These are phyloP conservation scores for Aspergillus tamarii DNA, from an alignment of 2,329 filamentous ascomycete genomes.

Conservation along the genomic window DNA sequence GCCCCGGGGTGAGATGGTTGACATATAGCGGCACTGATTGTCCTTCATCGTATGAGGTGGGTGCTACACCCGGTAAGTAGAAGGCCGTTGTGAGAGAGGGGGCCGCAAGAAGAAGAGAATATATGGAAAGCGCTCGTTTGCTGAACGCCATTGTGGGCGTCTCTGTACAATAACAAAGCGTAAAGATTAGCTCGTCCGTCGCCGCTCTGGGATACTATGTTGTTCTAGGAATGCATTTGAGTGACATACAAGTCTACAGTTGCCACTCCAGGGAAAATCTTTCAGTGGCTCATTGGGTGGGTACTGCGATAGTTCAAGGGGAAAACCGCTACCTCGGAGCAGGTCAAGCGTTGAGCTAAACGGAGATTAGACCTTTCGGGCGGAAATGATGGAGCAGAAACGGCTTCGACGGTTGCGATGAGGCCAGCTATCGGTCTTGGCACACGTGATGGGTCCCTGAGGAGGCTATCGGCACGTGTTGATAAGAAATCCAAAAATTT, in stretches of 20 bases:
- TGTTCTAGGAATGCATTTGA: conserved; percentile 13
- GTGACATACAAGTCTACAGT: conserved; percentile 25
- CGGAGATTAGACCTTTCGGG: not conserved
- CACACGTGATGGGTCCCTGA: conserved; percentile 20
- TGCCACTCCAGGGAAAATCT: conserved; percentile 16
- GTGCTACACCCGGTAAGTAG: conserved; percentile 94
- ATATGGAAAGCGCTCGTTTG: conserved; percentile 33
- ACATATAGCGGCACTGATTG: conserved; percentile 85
- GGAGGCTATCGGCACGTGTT: conserved; percentile 23
- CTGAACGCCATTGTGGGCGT: conserved; percentile 41
- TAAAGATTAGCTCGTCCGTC: conserved; percentile 21
- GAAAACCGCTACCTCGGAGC: not conserved
- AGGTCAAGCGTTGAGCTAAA: conserved; percentile 5
- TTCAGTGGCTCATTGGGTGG: conserved; percentile 18
- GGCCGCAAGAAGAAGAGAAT: conserved; percentile 34
- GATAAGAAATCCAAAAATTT: conserved; percentile 30
- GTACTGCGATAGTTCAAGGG: not conserved
- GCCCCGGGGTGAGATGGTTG: conserved; percentile 86
- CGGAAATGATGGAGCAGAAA: not conserved
- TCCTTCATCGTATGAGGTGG: conserved; percentile 82
- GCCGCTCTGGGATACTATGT: conserved; percentile 12
- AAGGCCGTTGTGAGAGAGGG: conserved; percentile 65
- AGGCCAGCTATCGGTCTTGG: conserved; percentile 23
- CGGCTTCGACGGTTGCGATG: conserved; percentile 2
- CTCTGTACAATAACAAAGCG: conserved; percentile 17